Conservation (phyloP, 257 asterid genomes). For the Solanum etuberosum region DNA sequence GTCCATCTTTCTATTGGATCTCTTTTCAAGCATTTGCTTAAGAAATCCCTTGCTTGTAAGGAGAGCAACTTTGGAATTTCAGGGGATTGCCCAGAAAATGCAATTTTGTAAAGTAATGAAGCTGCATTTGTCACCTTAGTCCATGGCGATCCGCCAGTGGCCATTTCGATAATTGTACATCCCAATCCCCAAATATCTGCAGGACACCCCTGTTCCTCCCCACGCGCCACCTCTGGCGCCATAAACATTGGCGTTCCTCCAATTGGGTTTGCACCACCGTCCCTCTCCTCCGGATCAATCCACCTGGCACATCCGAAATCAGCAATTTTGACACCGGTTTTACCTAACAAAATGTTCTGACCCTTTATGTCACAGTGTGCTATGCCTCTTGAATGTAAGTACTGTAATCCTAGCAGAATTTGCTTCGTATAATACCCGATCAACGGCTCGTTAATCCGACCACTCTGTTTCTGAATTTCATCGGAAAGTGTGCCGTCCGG, state of each 20-base stretch:
- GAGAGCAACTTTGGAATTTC: conserved; percentile 43
- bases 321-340: conserved; percentile 38
- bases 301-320: conserved; percentile 73
- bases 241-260: conserved; percentile 75
- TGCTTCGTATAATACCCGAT: conserved; percentile 25
- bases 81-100: conserved; percentile 50
- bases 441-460: conserved; percentile 25
- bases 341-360: conserved; percentile 37
- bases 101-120: conserved; percentile 36
- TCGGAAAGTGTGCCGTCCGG: conserved; percentile 35
- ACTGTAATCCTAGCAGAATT: conserved; percentile 39
- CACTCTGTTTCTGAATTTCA: conserved; percentile 14
- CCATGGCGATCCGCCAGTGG: conserved; percentile 64
- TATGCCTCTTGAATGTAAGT: conserved; percentile 47
- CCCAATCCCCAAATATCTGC: conserved; percentile 85
- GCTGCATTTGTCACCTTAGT: conserved; percentile 19
- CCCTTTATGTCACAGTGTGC: conserved; percentile 83
- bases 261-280: neutral
- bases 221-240: conserved; percentile 77
- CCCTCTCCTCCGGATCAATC: neutral
- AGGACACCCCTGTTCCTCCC: conserved; percentile 54
- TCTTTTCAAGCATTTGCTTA: conserved; percentile 45
- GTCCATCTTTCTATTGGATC: conserved; percentile 53
- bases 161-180: conserved; percentile 69
- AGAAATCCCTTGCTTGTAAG: conserved; percentile 50